A percentile compares a stretch with the other conserved stretches of the same genome.
phyloP scores from a whole-genome alignment of 2,329 filamentous ascomycete species.

The Scedosporium aurantiacum region DNA sequence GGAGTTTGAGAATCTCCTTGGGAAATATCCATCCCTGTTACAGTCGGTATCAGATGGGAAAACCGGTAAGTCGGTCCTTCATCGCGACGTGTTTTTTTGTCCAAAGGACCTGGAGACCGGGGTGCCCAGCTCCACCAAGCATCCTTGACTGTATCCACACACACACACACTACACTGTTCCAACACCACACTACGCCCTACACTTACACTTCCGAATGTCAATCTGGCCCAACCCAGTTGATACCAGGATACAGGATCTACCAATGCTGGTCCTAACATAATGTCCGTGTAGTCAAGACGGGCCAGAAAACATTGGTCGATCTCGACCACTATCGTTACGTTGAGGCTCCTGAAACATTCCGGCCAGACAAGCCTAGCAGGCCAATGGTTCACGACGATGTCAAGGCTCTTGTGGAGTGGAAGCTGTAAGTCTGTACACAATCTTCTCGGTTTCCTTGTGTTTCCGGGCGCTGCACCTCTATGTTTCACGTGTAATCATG shows the following conservation, averaged over 20 bases:
- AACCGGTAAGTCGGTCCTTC: constrained; percentile 22
- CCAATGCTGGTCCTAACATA: neutral
- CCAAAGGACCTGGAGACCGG: neutral
- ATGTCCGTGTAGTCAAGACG: constrained; percentile 26
- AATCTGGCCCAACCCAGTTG: too few species aligned
- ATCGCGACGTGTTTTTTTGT: constrained; percentile 2
- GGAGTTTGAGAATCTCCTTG: constrained; percentile 25
- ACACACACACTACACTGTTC: neutral
- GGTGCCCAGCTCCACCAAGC: neutral
- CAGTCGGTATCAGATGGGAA: constrained; percentile 33
- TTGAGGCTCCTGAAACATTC: constrained; percentile 38
- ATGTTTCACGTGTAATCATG: neutral
- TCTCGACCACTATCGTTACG: constrained; percentile 51
- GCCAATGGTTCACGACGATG: constrained; percentile 43
- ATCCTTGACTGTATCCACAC: neutral
- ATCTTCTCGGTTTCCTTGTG: neutral
- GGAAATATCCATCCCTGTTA: constrained; percentile 28
- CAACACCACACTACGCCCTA: neutral
- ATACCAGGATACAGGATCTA: neutral
- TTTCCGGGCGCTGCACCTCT: too few species aligned
- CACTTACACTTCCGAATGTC: neutral
- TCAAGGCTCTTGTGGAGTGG: constrained; percentile 55
- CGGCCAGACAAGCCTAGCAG: constrained; percentile 19
- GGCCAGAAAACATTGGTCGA: constrained; percentile 41
- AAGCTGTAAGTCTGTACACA: constrained; percentile 46